Conservation (phyloP, 495 filamentous ascomycete species). For the Parathielavia hyrcaniae region DNA sequence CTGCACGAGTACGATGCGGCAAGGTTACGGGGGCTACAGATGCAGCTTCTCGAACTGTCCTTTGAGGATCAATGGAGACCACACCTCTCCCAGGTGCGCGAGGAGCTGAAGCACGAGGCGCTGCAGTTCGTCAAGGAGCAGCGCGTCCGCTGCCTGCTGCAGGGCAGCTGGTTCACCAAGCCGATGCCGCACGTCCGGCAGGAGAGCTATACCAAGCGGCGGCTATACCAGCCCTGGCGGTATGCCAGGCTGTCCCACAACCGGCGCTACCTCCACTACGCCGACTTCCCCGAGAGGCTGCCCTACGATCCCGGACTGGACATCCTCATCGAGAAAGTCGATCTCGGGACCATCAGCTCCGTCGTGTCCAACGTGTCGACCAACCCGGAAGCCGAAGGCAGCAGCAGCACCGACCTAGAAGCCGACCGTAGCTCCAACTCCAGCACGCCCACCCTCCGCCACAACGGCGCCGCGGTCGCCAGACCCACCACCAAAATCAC, state of each 20-base stretch:
- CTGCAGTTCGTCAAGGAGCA: constrained; percentile 96
- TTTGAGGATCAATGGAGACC: constrained; percentile 94
- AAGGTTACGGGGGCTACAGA: constrained; percentile 78
- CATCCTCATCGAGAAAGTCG: constrained; percentile 72
- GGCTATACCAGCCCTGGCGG: constrained; percentile 55
- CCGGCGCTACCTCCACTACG: constrained; percentile 81
- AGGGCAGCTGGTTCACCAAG: constrained; percentile 85
- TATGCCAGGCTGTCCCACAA: constrained; percentile 90
- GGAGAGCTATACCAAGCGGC: constrained; percentile 33
- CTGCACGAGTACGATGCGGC: constrained; percentile 73
- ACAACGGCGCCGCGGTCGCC: constrained; percentile 30
- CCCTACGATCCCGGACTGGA: constrained; percentile 66
- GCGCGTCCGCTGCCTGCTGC: constrained; percentile 81
- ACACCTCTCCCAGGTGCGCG: constrained; percentile 82
- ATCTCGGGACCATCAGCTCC: constrained; percentile 80
- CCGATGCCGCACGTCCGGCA: constrained; percentile 35
- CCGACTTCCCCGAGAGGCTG: constrained; percentile 67
- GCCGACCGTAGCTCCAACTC: constrained; percentile 15
- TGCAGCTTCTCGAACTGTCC: constrained; percentile 83
- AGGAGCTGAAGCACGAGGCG: constrained; percentile 86
- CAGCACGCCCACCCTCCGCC: constrained; percentile 32
- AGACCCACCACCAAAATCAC: constrained; percentile 78
- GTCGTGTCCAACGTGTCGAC: constrained; percentile 87
- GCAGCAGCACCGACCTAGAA: constrained; percentile 31
- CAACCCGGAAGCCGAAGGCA: constrained; percentile 36